Conservation (phyloP, 192 early-diverging fungal genomes). For the Dimargaris cristalligena region DNA sequence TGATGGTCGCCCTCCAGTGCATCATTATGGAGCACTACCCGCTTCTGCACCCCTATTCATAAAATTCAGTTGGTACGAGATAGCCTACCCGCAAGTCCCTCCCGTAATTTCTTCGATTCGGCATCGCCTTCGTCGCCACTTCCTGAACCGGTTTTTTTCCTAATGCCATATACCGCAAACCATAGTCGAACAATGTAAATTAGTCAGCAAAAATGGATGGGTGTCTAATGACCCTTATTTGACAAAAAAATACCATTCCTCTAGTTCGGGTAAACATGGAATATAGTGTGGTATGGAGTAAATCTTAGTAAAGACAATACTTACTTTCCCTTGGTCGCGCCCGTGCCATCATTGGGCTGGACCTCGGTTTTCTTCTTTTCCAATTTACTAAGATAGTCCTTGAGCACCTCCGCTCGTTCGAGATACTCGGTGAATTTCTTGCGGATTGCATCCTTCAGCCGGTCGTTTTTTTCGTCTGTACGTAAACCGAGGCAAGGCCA, state of each 20-base stretch:
- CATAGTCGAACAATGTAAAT: not conserved
- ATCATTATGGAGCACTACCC: too few species aligned
- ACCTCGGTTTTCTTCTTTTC: slow-evolving; percentile 54
- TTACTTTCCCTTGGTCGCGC: slow-evolving; percentile 20
- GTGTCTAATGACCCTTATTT: slow-evolving; percentile 1
- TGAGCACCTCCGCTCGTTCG: slow-evolving; percentile 83
- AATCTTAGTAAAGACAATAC: not conserved
- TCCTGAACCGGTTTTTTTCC: slow-evolving; percentile 37
- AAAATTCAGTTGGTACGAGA: not conserved
- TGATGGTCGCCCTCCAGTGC: too few species aligned
- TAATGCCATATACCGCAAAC: slow-evolving; percentile 5
- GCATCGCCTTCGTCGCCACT: slow-evolving; percentile 44
- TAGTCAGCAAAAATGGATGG: not conserved
- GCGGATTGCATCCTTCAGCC: slow-evolving; percentile 62
- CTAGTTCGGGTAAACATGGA: too few species aligned
- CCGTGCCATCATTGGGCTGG: slow-evolving; percentile 25
- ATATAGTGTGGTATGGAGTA: not conserved
- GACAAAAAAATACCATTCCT: not conserved
- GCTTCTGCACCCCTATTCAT: too few species aligned
- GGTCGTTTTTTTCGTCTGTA: slow-evolving; percentile 96
- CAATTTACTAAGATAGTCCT: slow-evolving; percentile 60
- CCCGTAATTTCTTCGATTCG: slow-evolving; percentile 63
- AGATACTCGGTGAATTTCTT: slow-evolving; percentile 88
- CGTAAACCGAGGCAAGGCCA: too few species aligned
- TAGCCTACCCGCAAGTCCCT: slow-evolving; percentile 31